Evolutionary conservation across 2,329 filamentous ascomycete species (phyloP).

Genomic region (Xylariaceae sp.): DNA sequence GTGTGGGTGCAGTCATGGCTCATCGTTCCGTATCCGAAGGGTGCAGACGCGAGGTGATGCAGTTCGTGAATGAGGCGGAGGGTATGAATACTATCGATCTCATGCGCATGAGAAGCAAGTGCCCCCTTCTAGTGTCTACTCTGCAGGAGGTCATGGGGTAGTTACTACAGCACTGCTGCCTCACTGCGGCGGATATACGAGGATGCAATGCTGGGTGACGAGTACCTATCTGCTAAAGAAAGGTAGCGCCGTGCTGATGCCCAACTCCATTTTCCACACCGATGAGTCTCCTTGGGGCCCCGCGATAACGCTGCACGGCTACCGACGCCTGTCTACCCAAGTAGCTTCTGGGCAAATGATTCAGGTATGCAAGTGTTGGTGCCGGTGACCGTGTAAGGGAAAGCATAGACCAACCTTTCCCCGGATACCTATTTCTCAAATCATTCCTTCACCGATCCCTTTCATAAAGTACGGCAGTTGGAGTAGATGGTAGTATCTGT

Average conservation of each 20-base stretch:
- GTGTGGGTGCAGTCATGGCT: constrained; percentile 5
- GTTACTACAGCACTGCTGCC: constrained; percentile 8
- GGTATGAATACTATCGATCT: constrained; percentile 7
- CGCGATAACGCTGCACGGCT: too few species aligned
- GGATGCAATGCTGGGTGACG: constrained; percentile 12
- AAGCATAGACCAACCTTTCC: too few species aligned
- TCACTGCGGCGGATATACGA: constrained; percentile 9
- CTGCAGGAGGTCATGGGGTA: constrained; percentile 14
- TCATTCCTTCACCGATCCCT: too few species aligned
- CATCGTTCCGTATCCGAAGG: constrained; percentile 8
- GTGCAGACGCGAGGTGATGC: constrained; percentile 4
- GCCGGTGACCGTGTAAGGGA: too few species aligned
- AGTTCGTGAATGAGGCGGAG: constrained; percentile 2
- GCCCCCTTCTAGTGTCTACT: constrained; percentile 14
- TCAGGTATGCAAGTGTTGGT: too few species aligned
- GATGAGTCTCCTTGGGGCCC: constrained; percentile 10
- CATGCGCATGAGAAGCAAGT: constrained; percentile 6
- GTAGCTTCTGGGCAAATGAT: too few species aligned
- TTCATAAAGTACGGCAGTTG: too few species aligned
- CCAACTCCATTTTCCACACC: constrained; percentile 9
- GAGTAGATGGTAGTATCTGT: too few species aligned
- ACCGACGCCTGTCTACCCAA: too few species aligned
- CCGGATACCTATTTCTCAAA: too few species aligned
- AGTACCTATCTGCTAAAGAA: constrained; percentile 18
- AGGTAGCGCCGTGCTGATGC: constrained; percentile 13